Conservation (phyloP, 2,329 filamentous ascomycete species). For the Ophiocordyceps sinensis region DNA sequence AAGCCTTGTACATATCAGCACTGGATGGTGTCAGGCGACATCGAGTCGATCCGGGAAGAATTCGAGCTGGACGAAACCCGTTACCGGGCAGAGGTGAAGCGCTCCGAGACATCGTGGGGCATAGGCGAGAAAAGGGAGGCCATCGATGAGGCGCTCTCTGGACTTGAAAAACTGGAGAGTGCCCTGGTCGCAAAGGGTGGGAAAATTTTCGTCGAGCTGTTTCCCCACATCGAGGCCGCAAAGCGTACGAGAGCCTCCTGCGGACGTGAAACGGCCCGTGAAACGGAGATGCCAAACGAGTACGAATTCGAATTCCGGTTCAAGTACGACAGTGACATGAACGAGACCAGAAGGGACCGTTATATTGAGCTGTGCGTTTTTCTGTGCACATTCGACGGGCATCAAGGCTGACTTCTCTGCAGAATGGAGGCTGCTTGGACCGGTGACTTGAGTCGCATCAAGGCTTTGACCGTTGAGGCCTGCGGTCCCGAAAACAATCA, state of each 20-base stretch:
- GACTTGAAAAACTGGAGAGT: conserved; percentile 40
- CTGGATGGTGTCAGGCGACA: background rate
- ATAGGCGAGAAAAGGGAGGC: conserved; percentile 34
- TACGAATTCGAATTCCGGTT: conserved; percentile 41
- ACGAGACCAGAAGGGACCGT: conserved; percentile 35
- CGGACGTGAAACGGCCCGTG: background rate
- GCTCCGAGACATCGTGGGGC: background rate
- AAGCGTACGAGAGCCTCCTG: background rate
- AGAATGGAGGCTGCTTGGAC: conserved; percentile 61
- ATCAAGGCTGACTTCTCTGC: conserved; percentile 1
- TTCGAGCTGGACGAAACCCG: background rate
- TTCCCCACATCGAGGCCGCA: background rate
- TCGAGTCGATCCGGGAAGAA: background rate
- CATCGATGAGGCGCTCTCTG: conserved; percentile 32
- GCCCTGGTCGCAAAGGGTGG: conserved; percentile 41
- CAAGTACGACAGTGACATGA: conserved; percentile 35
- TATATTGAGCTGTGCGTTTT: conserved; percentile 48
- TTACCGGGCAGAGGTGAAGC: background rate
- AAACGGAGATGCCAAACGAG: conserved; percentile 11
- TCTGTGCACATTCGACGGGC: background rate
- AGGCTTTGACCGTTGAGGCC: conserved; percentile 43
- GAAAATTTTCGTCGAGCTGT: conserved; percentile 34
- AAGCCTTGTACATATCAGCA: background rate
- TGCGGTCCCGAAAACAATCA: conserved; percentile 41
- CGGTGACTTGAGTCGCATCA: conserved; percentile 53